These are phyloP conservation scores for Diutina ranongensis DNA, from an alignment of 1,139 yeast genomes.

Conservation along the genomic window DNA sequence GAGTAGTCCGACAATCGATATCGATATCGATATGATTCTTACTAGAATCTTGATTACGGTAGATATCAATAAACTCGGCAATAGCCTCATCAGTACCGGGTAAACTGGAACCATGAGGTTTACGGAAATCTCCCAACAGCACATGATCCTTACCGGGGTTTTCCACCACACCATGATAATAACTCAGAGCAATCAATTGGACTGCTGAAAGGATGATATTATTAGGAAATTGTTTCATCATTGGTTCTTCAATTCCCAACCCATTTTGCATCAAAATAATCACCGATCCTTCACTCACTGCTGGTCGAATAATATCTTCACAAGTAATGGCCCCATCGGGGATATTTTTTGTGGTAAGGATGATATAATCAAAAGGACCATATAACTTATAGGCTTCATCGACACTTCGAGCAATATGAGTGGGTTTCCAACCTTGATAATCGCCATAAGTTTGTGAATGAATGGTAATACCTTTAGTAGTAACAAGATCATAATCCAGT, in stretches of 20 bases:
- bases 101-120: not conserved
- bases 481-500: constrained; percentile 50
- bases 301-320: constrained; percentile 49
- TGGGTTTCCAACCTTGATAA: constrained; percentile 42
- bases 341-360: constrained; percentile 61
- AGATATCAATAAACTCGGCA: constrained; percentile 34
- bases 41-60: constrained; percentile 27
- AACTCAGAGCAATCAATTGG: constrained; percentile 55
- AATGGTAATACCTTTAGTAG: constrained; percentile 42
- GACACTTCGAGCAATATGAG: constrained; percentile 27
- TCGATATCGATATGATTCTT: constrained; percentile 35
- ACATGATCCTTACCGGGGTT: constrained; percentile 44
- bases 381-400: constrained; percentile 27
- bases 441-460: constrained; percentile 53
- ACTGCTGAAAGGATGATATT: constrained; percentile 57
- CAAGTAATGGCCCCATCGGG: constrained; percentile 50
- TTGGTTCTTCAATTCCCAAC: constrained; percentile 55
- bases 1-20: constrained; percentile 35
- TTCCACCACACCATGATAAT: constrained; percentile 38
- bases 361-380: constrained; percentile 54
- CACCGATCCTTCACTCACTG: constrained; percentile 34
- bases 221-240: constrained; percentile 45
- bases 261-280: constrained; percentile 68
- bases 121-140: constrained; percentile 39
- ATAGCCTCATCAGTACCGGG: constrained; percentile 15